Conservation (phyloP, 345 rosid species). For the Pistacia integerrima region DNA sequence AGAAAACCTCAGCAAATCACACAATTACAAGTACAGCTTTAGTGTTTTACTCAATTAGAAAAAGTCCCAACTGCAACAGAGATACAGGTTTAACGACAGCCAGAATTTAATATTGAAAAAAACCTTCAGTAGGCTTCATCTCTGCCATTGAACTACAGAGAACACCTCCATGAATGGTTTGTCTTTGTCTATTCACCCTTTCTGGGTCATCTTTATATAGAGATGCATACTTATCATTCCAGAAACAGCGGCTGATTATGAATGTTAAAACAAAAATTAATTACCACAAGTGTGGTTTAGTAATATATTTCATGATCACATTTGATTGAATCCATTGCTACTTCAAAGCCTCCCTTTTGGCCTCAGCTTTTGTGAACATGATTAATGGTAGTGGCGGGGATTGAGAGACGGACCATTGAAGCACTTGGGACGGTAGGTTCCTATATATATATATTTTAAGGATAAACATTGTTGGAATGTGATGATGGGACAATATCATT, state of each 20-base stretch:
- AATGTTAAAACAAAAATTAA: too few relatives aligned
- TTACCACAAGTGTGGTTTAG: not conserved
- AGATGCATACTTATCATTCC: not conserved
- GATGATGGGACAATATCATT: slow-evolving; percentile 49
- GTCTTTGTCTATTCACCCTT: not conserved
- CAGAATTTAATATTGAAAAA: not conserved
- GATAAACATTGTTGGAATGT: slow-evolving; percentile 41
- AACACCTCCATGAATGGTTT: not conserved
- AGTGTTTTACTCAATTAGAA: not conserved
- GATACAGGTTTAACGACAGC: not conserved
- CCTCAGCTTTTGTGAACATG: slow-evolving; percentile 38
- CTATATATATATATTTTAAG: slow-evolving; percentile 3
- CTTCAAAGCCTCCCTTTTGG: slow-evolving; percentile 21
- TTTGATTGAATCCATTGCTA: slow-evolving; percentile 4
- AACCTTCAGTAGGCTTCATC: not conserved
- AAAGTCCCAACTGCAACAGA: not conserved
- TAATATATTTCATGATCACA: not conserved
- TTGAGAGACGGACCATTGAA: slow-evolving; percentile 26
- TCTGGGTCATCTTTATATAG: not conserved
- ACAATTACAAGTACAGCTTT: not conserved
- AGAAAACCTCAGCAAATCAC: not conserved
- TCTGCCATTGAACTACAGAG: not conserved
- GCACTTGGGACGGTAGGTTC: slow-evolving; percentile 24
- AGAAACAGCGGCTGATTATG: not conserved
- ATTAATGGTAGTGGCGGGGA: slow-evolving; percentile 28